Percentiles rank a stretch among this genome's conserved stretches.
These are phyloP conservation scores for Vanrija pseudolonga DNA, from an alignment of 1,284 basidiomycete genomes.

Conservation along the genomic window DNA sequence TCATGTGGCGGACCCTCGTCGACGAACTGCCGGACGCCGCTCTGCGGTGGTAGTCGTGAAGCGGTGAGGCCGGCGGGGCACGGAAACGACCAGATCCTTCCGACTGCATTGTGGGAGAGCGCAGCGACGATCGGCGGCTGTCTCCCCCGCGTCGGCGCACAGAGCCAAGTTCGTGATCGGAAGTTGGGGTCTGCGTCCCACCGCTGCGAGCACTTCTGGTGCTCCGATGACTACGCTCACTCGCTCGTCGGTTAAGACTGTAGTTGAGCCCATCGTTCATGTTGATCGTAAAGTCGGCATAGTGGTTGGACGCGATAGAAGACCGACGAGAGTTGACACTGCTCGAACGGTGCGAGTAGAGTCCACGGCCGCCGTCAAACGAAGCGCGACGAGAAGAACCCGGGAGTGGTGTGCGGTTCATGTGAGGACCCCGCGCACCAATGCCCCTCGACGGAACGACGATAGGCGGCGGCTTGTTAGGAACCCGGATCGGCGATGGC, in stretches of 20 bases:
- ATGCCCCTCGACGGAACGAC: slow-evolving; percentile 36
- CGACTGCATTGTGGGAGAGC: slow-evolving; percentile 32
- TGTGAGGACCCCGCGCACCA: slow-evolving; percentile 25
- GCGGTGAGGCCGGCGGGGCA: slow-evolving; percentile 27
- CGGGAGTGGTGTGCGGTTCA: slow-evolving; percentile 19
- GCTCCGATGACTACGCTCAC: slow-evolving; percentile 38
- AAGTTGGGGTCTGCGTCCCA: slow-evolving; percentile 46
- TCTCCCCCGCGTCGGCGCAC: slow-evolving; percentile 22
- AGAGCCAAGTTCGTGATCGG: slow-evolving; percentile 43
- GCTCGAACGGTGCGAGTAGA: slow-evolving; percentile 44
- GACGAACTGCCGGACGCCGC: slow-evolving; percentile 37
- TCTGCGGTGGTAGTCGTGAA: slow-evolving; percentile 44
- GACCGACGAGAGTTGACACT: slow-evolving; percentile 49
- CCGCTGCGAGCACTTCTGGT: slow-evolving; percentile 17
- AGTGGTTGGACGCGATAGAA: slow-evolving; percentile 40
- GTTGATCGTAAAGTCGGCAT: slow-evolving; percentile 30
- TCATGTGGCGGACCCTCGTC: slow-evolving; percentile 37
- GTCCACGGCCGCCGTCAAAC: slow-evolving; percentile 27
- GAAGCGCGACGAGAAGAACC: slow-evolving; percentile 29
- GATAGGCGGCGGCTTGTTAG: slow-evolving; percentile 8
- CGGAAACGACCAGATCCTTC: slow-evolving; percentile 19
- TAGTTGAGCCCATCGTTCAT: slow-evolving; percentile 26
- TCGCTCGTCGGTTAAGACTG: slow-evolving; percentile 36
- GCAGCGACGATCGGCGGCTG: slow-evolving; percentile 27
- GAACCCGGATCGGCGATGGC: background rate